Conservation (phyloP, 78 protist species). For the Isochrysis galbana region DNA sequence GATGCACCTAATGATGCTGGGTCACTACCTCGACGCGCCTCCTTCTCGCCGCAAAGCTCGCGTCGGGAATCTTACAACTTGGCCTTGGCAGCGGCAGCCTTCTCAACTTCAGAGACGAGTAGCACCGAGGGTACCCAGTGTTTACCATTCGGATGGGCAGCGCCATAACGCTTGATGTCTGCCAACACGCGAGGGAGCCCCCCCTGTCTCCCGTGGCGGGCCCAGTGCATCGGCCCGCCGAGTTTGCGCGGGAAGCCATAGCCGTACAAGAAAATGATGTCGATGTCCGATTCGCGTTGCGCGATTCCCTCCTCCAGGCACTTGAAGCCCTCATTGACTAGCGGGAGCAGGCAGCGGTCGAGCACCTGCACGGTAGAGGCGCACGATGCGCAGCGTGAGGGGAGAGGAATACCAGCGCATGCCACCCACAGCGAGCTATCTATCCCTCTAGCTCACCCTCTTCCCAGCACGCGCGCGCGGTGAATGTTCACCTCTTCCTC, state of each 20-base stretch:
- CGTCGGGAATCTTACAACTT: too few species aligned
- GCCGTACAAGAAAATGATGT: slow-evolving; percentile 54
- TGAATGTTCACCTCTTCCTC: slow-evolving; percentile 57
- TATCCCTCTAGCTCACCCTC: too few species aligned
- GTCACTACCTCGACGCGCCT: too few species aligned
- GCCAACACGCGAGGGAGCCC: neutral
- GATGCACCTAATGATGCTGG: too few species aligned
- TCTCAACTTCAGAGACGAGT: neutral
- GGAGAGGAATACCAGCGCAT: too few species aligned
- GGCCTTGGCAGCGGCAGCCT: too few species aligned
- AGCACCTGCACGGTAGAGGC: too few species aligned
- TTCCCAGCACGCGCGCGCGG: too few species aligned
- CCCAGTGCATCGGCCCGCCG: slow-evolving; percentile 23
- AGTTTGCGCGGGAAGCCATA: slow-evolving; percentile 41
- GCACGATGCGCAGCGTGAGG: too few species aligned
- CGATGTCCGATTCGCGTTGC: slow-evolving; percentile 48
- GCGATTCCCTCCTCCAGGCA: slow-evolving; percentile 43
- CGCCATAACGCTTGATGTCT: neutral
- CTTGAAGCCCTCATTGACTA: slow-evolving; percentile 52
- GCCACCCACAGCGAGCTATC: too few species aligned
- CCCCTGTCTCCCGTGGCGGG: neutral
- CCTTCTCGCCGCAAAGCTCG: too few species aligned
- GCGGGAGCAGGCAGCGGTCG: slow-evolving; percentile 32
- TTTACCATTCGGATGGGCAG: neutral
- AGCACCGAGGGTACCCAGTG: slow-evolving; percentile 1